These are phyloP conservation scores for Podosphaera aphanis DNA, from an alignment of 2,329 filamentous ascomycete species.

Conservation along the genomic window DNA sequence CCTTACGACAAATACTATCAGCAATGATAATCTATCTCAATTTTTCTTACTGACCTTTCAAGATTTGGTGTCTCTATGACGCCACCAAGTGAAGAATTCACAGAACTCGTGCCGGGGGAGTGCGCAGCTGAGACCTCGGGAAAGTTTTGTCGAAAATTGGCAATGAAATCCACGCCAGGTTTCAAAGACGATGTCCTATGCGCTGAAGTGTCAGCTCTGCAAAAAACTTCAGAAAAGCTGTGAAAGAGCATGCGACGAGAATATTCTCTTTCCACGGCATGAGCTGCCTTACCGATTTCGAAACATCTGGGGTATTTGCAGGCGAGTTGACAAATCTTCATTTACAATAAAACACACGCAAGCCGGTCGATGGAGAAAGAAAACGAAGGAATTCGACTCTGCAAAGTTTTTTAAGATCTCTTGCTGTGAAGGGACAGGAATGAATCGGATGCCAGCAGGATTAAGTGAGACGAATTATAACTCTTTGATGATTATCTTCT, in stretches of 20 bases:
- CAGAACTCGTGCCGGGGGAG: slow-evolving; percentile 21
- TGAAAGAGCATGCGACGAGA: background rate
- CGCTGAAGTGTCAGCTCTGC: slow-evolving; percentile 1
- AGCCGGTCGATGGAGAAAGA: background rate
- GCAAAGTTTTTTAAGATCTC: background rate
- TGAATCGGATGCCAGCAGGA: background rate
- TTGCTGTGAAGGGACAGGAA: background rate
- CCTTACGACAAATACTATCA: slow-evolving; percentile 4
- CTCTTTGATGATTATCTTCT: background rate
- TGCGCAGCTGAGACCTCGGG: slow-evolving; percentile 40
- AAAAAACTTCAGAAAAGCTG: background rate
- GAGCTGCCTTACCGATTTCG: slow-evolving; percentile 16
- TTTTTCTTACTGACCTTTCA: slow-evolving; percentile 8
- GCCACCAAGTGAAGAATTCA: slow-evolving; percentile 9
- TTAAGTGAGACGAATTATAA: background rate
- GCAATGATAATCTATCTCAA: background rate
- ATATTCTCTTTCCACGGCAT: background rate
- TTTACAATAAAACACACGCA: background rate
- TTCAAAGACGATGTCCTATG: slow-evolving; percentile 45
- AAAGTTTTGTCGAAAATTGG: slow-evolving; percentile 64
- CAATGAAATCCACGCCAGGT: slow-evolving; percentile 63
- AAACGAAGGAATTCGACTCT: background rate
- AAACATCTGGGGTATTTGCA: slow-evolving; percentile 15
- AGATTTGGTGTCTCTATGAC: slow-evolving; percentile 12
- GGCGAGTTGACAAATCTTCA: slow-evolving; percentile 3